phyloP scores from a whole-genome alignment of 2,329 filamentous ascomycete species.

The Myrmaecium sp. region DNA sequence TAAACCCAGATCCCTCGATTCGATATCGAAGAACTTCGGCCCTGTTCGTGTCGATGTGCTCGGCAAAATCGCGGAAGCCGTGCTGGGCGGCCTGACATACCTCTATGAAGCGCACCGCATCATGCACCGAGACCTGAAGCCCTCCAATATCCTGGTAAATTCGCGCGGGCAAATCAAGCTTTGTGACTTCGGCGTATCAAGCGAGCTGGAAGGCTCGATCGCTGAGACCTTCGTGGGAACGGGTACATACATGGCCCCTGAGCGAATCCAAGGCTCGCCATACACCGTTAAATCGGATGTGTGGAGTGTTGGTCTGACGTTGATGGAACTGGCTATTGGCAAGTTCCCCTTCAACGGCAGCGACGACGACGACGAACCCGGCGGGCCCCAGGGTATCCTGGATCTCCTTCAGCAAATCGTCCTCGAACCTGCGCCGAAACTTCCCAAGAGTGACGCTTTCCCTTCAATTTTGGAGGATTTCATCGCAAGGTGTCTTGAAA shows the following conservation, averaged over 20 bases:
- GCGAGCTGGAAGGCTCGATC: slow-evolving; percentile 92
- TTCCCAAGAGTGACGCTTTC: slow-evolving; percentile 96
- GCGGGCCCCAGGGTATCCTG: slow-evolving; percentile 76
- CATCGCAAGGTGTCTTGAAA: slow-evolving; percentile 88
- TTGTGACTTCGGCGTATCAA: slow-evolving; percentile 97
- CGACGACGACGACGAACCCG: slow-evolving; percentile 49
- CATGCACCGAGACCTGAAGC: slow-evolving; percentile 98
- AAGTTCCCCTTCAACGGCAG: slow-evolving; percentile 91
- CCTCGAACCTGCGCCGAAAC: slow-evolving; percentile 78
- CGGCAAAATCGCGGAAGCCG: slow-evolving; percentile 93
- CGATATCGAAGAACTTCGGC: slow-evolving; percentile 86
- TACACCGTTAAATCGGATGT: slow-evolving; percentile 98
- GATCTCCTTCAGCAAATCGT: slow-evolving; percentile 96
- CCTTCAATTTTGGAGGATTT: slow-evolving; percentile 89
- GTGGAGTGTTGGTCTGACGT: slow-evolving; percentile 87
- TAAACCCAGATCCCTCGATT: slow-evolving; percentile 69
- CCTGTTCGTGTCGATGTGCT: slow-evolving; percentile 91
- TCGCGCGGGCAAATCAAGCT: slow-evolving; percentile 89
- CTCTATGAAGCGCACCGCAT: slow-evolving; percentile 92
- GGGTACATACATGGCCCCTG: slow-evolving; percentile 97
- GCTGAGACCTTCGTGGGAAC: slow-evolving; percentile 97
- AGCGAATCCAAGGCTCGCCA: slow-evolving; percentile 89
- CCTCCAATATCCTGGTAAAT: slow-evolving; percentile 93
- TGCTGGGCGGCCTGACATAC: slow-evolving; percentile 83
- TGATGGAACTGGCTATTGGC: slow-evolving; percentile 96